Evolutionary conservation across 176 grass and related monocot species (phyloP).

Genomic region (Phragmites australis): DNA sequence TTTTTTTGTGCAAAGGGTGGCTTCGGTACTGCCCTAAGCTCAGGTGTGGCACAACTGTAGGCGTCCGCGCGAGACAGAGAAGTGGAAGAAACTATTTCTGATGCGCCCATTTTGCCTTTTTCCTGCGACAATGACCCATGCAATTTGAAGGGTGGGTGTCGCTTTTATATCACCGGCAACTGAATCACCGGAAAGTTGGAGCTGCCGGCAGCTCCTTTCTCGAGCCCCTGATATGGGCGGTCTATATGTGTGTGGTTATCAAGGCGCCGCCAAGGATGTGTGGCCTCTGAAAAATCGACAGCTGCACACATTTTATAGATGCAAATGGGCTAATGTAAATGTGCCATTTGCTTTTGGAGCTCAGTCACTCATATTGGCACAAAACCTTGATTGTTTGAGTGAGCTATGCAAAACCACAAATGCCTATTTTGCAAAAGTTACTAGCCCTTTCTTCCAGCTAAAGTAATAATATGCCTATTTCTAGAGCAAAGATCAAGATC

Average conservation of each 20-base stretch:
- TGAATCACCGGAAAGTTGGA: background rate
- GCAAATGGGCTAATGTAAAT: background rate
- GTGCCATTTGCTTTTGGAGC: background rate
- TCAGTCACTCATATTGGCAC: background rate
- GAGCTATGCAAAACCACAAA: background rate
- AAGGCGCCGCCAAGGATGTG: background rate
- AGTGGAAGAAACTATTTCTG: background rate
- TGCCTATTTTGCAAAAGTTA: constrained; percentile 15
- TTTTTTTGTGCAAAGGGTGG: too few relatives aligned
- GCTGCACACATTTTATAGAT: background rate
- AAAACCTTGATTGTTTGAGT: background rate
- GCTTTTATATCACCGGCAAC: background rate
- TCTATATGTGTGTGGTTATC: background rate
- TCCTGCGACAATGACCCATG: background rate
- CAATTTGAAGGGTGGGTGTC: background rate
- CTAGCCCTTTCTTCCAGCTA: background rate
- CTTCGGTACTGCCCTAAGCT: too few relatives aligned
- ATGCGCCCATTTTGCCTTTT: background rate
- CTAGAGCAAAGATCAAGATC: background rate
- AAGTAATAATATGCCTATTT: constrained; percentile 16
- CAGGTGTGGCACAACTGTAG: background rate
- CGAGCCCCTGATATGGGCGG: background rate
- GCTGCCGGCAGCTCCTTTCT: background rate
- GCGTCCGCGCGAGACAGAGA: background rate
- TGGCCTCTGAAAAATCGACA: constrained; percentile 20